These are phyloP conservation scores for Acarospora socialis DNA, from an alignment of 2,329 filamentous ascomycete species.

Conservation along the genomic window DNA sequence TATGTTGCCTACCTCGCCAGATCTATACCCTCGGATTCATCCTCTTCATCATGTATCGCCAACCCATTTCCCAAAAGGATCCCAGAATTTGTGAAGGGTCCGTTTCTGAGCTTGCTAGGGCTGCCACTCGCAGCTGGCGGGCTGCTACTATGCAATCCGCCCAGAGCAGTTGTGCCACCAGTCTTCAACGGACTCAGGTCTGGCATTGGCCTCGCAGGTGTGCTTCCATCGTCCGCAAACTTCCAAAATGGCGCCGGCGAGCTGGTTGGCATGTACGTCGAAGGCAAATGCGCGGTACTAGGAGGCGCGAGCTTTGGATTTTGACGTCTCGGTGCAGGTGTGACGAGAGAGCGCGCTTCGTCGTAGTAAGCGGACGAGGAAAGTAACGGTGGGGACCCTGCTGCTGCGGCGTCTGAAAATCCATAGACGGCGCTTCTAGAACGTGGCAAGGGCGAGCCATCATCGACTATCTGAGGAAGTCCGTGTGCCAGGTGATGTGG, in stretches of 20 bases:
- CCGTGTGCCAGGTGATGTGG: conserved; percentile 13
- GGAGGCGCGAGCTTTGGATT: conserved; percentile 34
- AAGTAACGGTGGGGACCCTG: conserved; percentile 31
- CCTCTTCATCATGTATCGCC: conserved; percentile 24
- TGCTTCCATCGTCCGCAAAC: conserved; percentile 26
- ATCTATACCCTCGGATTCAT: conserved; percentile 31
- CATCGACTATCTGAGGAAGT: conserved; percentile 11
- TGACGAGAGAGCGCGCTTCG: conserved; percentile 33
- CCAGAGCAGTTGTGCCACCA: conserved; percentile 11
- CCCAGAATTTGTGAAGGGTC: too few species aligned
- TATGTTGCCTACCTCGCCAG: conserved; percentile 32
- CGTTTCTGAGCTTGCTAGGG: conserved; percentile 3
- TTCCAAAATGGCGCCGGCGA: conserved; percentile 38
- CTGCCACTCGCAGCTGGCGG: conserved; percentile 29
- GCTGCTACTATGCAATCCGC: conserved; percentile 30
- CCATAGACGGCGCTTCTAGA: conserved; percentile 23
- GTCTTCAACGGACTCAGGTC: conserved; percentile 35
- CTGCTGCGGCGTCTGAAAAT: conserved; percentile 25
- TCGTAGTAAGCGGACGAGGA: conserved; percentile 36
- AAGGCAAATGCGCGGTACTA: conserved; percentile 34
- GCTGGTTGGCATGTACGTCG: conserved; percentile 38
- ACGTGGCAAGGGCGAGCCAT: conserved; percentile 13
- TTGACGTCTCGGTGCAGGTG: conserved; percentile 33
- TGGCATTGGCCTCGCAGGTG: conserved; percentile 27
- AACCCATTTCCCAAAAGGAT: conserved; percentile 9